phyloP scores from a whole-genome alignment of 2,329 filamentous ascomycete genomes.

The Calonectria naviculata region DNA sequence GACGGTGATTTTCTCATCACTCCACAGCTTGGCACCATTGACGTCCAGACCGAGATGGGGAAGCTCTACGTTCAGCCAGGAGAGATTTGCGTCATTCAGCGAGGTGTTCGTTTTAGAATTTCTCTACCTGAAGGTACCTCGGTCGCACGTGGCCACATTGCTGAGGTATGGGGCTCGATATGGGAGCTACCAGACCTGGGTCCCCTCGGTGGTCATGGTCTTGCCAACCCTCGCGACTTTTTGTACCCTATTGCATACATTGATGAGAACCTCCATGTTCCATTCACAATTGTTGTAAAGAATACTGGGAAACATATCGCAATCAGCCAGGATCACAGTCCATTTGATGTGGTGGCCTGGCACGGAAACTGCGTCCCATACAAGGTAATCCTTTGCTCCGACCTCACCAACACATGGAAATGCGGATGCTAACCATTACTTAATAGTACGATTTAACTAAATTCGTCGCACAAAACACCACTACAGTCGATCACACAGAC shows the following conservation, averaged over 20 bases:
- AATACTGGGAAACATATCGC: slow-evolving; percentile 70
- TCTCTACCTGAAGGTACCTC: background rate
- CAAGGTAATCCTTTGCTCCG: no score
- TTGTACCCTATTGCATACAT: background rate
- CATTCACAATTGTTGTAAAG: slow-evolving; percentile 69
- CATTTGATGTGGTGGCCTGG: slow-evolving; percentile 78
- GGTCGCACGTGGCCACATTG: background rate
- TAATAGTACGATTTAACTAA: background rate
- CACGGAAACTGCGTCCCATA: slow-evolving; percentile 73
- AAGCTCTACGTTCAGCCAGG: slow-evolving; percentile 71
- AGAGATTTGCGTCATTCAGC: slow-evolving; percentile 73
- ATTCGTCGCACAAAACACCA: background rate
- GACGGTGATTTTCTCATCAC: background rate
- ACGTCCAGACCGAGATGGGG: slow-evolving; percentile 76
- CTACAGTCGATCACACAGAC: slow-evolving; percentile 65
- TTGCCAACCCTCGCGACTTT: background rate
- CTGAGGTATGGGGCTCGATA: slow-evolving; percentile 1
- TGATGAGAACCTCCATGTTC: background rate
- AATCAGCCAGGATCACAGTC: slow-evolving; percentile 70
- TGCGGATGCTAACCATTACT: background rate
- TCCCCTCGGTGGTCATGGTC: background rate
- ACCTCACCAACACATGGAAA: no score
- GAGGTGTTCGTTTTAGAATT: slow-evolving; percentile 56
- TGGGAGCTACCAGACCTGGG: background rate
- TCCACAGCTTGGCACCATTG: slow-evolving; percentile 59